Evolutionary conservation across 192 early-diverging fungal species (phyloP).

Genomic region (Backusella sp.): DNA sequence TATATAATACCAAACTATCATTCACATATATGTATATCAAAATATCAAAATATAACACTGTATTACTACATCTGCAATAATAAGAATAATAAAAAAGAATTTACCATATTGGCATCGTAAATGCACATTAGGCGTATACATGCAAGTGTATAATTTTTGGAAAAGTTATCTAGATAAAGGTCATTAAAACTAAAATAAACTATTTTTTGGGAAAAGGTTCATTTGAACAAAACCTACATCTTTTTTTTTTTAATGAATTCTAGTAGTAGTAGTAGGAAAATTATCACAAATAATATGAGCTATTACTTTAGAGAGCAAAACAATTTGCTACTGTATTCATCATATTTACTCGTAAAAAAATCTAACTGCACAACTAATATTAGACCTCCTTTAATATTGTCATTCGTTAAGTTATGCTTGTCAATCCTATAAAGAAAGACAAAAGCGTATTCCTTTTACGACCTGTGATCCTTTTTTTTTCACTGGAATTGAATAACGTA

Average conservation of each 20-base stretch:
- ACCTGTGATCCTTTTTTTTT: background rate
- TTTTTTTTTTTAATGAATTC: background rate
- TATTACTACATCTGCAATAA: background rate
- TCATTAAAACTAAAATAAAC: background rate
- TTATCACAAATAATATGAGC: background rate
- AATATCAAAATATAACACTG: background rate
- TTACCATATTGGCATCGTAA: background rate
- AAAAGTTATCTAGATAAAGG: background rate
- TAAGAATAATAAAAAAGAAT: background rate
- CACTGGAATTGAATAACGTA: background rate
- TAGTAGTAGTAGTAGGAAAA: background rate
- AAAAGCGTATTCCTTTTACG: background rate
- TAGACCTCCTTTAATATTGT: background rate
- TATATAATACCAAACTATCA: slow-evolving; percentile 16
- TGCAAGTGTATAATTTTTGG: background rate
- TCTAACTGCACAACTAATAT: background rate
- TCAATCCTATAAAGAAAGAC: background rate
- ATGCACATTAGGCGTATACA: background rate
- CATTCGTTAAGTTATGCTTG: background rate
- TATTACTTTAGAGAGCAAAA: background rate
- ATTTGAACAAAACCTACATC: background rate
- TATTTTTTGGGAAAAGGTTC: background rate
- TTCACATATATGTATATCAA: background rate
- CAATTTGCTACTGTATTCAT: background rate
- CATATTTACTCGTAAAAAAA: background rate